phyloP scores from a whole-genome alignment of 2,329 filamentous ascomycete species.

The Fusarium solani-melongenae region DNA sequence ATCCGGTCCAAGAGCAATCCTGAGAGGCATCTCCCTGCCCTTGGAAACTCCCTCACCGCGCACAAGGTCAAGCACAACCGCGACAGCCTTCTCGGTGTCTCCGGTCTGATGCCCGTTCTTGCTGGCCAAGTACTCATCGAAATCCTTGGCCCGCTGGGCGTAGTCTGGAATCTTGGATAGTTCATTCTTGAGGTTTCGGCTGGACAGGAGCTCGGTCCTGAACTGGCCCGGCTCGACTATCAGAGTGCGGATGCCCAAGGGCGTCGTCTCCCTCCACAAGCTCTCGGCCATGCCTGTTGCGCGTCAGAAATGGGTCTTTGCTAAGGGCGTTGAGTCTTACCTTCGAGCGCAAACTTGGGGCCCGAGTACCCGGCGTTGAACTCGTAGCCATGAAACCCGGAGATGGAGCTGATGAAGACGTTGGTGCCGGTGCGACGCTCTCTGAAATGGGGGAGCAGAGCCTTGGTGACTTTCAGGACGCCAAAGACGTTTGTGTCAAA shows the following conservation, averaged over 20 bases:
- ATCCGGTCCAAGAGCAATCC: constrained; percentile 48
- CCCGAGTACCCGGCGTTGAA: constrained; percentile 13
- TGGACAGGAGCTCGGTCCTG: constrained; percentile 4
- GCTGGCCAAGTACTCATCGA: background rate
- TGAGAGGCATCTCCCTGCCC: constrained; percentile 14
- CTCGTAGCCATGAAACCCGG: constrained; percentile 3
- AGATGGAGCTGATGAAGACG: constrained; percentile 14
- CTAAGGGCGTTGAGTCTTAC: background rate
- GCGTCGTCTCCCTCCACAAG: constrained; percentile 3
- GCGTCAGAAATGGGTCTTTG: background rate
- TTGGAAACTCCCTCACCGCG: constrained; percentile 1
- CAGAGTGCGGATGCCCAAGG: constrained; percentile 10
- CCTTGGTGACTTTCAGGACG: constrained; percentile 5
- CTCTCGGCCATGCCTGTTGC: constrained; percentile 15
- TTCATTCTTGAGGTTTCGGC: background rate
- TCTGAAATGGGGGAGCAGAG: constrained; percentile 11
- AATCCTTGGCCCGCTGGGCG: background rate
- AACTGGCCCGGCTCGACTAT: constrained; percentile 13
- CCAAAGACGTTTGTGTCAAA: constrained; percentile 24
- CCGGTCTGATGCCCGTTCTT: background rate
- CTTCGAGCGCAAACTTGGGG: constrained; percentile 21
- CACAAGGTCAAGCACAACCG: constrained; percentile 9
- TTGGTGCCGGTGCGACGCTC: background rate
- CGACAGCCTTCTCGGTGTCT: background rate
- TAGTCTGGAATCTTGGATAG: constrained; percentile 12